These are phyloP conservation scores for Verbascum thapsus DNA, from an alignment of 257 asterid genomes.

Conservation along the genomic window DNA sequence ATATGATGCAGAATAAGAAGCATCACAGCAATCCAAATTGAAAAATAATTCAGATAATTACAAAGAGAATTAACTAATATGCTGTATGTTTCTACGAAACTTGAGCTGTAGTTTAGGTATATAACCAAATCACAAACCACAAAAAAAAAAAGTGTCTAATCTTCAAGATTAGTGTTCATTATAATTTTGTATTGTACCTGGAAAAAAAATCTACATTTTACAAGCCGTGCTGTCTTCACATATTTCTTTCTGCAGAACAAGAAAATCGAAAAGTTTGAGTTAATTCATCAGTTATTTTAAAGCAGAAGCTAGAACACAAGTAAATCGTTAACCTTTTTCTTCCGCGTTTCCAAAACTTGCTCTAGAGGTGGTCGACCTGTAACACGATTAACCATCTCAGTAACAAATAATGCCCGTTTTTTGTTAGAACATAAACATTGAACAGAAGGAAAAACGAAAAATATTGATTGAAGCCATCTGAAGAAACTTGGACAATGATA, in stretches of 20 bases:
- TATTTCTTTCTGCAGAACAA: conserved; percentile 45
- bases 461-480: no score
- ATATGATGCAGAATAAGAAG: no score
- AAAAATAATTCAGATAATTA: no score
- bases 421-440: no score
- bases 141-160: neutral
- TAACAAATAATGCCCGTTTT: neutral
- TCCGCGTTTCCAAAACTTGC: conserved; percentile 72
- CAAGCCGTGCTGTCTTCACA: conserved; percentile 68
- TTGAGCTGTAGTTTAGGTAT: neutral
- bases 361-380: conserved; percentile 88
- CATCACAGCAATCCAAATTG: no score
- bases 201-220: conserved; percentile 50
- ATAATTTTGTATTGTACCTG: neutral
- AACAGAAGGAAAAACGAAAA: no score
- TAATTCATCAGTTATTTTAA: neutral
- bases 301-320: neutral
- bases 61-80: neutral
- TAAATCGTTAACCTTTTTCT: conserved; percentile 59
- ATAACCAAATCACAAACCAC: neutral
- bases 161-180: neutral
- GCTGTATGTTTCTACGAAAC: conserved; percentile 6
- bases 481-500: no score
- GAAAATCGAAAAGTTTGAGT: neutral
- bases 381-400: conserved; percentile 12